A percentile compares a stretch with the other conserved stretches of the same genome.
phyloP scores from a whole-genome alignment of 257 asterid genomes.

The Catharanthus roseus region DNA sequence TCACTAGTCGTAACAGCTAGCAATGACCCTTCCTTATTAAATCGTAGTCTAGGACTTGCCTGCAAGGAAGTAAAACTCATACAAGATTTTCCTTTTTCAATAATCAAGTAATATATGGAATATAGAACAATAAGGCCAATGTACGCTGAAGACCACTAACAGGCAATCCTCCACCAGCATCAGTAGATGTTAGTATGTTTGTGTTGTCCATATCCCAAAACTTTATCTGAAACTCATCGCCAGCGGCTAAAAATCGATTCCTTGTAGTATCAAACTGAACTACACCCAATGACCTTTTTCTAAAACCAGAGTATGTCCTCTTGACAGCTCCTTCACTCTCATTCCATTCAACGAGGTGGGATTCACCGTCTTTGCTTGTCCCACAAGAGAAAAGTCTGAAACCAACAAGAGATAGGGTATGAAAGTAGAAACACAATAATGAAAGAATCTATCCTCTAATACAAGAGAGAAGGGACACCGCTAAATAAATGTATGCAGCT shows the following conservation, averaged over 20 bases:
- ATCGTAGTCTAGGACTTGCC: constrained; percentile 89
- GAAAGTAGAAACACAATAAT: not conserved
- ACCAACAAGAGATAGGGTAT: constrained; percentile 18
- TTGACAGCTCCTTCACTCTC: constrained; percentile 94
- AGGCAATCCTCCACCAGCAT: constrained; percentile 86
- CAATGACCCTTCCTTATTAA: constrained; percentile 84
- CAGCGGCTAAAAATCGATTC: constrained; percentile 87
- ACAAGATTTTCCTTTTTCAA: not conserved
- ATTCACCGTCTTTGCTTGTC: constrained; percentile 93
- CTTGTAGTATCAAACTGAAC: constrained; percentile 86
- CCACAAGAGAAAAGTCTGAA: constrained; percentile 92
- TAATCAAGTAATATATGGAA: not conserved
- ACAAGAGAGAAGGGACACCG: not conserved
- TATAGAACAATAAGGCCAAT: not conserved
- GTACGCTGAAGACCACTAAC: constrained; percentile 42
- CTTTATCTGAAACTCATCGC: constrained; percentile 88
- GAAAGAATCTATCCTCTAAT: not conserved
- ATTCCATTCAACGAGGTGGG: constrained; percentile 93
- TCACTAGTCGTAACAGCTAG: constrained; percentile 89
- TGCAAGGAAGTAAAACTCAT: constrained; percentile 23
- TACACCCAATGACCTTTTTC: constrained; percentile 83
- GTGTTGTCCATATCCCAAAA: constrained; percentile 92
- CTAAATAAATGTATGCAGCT: not conserved
- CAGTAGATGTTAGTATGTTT: constrained; percentile 58
- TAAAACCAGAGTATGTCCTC: constrained; percentile 74